These are phyloP conservation scores for Eragrostis curvula DNA, from an alignment of 176 grass and related monocot genomes.

Conservation along the genomic window DNA sequence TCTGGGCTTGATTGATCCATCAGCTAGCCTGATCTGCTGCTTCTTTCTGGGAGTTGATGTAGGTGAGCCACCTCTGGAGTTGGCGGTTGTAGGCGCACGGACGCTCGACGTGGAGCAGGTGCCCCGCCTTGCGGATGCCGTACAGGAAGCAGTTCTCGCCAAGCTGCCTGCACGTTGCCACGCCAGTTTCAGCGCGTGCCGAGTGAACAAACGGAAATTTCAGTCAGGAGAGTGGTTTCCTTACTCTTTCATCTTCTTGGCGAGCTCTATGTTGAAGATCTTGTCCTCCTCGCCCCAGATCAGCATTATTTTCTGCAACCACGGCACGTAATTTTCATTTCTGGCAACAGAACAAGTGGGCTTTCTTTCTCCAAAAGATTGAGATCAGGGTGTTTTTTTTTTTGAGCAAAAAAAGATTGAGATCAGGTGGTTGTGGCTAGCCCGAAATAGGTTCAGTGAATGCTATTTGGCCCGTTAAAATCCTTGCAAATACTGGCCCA, in stretches of 20 bases:
- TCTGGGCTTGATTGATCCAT: too few relatives aligned
- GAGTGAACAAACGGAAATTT: not conserved
- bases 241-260: slow-evolving; percentile 92
- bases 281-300: slow-evolving; percentile 92
- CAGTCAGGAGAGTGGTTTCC: not conserved
- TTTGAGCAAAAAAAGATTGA: not conserved
- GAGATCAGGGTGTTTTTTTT: too few relatives aligned
- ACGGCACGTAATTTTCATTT: not conserved
- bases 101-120: slow-evolving; percentile 81
- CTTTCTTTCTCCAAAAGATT: not conserved
- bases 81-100: slow-evolving; percentile 81
- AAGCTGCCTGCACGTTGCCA: slow-evolving; percentile 54
- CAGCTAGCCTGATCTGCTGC: not conserved
- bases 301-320: slow-evolving; percentile 88
- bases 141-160: slow-evolving; percentile 67
- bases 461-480: too few relatives aligned
- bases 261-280: slow-evolving; percentile 80
- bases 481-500: too few relatives aligned
- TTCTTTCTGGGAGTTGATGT: slow-evolving; percentile 34
- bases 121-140: slow-evolving; percentile 81
- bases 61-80: slow-evolving; percentile 71
- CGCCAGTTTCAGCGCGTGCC: not conserved
- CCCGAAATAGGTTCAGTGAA: too few relatives aligned
- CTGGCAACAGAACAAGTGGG: not conserved
- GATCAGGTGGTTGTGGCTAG: too few relatives aligned